Evolutionary conservation across 768 basidiomycete species (phyloP).

Genomic region (Kwoniella dendrophila): DNA sequence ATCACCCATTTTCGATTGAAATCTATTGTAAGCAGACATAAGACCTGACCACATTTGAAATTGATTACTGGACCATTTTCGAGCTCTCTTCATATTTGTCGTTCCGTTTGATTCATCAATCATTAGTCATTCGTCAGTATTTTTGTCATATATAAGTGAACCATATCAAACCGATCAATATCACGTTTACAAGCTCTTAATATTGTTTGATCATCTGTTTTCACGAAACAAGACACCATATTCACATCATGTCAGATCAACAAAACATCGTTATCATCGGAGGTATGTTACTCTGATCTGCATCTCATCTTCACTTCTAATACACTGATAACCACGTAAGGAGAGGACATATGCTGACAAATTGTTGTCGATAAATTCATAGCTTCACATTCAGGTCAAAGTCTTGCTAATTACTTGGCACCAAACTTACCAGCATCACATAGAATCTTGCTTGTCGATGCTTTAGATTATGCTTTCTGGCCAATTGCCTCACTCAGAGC

Average conservation of each 20-base stretch:
- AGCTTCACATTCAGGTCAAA: slow-evolving; percentile 40
- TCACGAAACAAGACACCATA: too few species aligned
- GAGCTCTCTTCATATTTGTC: too few species aligned
- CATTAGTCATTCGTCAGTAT: too few species aligned
- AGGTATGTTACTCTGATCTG: slow-evolving; percentile 5
- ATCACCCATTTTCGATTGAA: too few species aligned
- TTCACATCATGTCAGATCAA: slow-evolving; percentile 20
- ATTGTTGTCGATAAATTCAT: not conserved
- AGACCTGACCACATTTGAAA: too few species aligned
- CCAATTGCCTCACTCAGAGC: slow-evolving; percentile 40
- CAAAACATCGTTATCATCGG: slow-evolving; percentile 31
- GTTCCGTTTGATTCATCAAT: too few species aligned
- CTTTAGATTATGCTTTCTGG: slow-evolving; percentile 35
- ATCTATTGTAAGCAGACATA: too few species aligned
- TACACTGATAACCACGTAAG: not conserved
- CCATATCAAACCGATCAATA: too few species aligned
- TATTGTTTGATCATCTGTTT: too few species aligned
- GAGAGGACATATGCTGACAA: not conserved
- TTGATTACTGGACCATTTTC: too few species aligned
- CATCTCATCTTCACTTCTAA: not conserved
- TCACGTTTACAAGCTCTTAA: too few species aligned
- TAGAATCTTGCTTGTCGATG: slow-evolving; percentile 46
- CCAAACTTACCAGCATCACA: slow-evolving; percentile 32
- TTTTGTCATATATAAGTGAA: too few species aligned
- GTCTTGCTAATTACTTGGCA: slow-evolving; percentile 32